phyloP scores from a whole-genome alignment of 1,284 basidiomycete species.

The Cystobasidium sp. region DNA sequence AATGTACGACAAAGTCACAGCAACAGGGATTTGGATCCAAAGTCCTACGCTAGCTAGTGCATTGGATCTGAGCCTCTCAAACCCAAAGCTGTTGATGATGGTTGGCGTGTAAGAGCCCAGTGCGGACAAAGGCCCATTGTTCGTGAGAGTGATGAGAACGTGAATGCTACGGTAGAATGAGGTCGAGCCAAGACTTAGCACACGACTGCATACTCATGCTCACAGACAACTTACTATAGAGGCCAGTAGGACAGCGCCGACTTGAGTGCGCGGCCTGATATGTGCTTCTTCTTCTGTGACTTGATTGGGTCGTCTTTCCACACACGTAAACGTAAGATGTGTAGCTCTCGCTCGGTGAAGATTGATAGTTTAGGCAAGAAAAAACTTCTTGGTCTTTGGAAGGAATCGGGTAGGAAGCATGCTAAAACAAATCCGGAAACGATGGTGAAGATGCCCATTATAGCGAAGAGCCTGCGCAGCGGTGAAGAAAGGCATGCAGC shows the following conservation, averaged over 20 bases:
- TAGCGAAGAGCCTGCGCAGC: slow-evolving; percentile 45
- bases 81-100: slow-evolving; percentile 54
- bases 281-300: slow-evolving; percentile 51
- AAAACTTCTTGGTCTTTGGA: slow-evolving; percentile 46
- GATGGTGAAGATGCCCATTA: slow-evolving; percentile 53
- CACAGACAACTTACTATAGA: slow-evolving; percentile 43
- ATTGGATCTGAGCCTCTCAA: slow-evolving; percentile 49
- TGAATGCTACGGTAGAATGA: slow-evolving; percentile 53
- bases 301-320: slow-evolving; percentile 54
- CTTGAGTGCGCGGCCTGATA: slow-evolving; percentile 49
- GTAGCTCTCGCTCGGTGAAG: slow-evolving; percentile 53
- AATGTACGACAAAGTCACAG: slow-evolving; percentile 46
- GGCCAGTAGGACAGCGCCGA: slow-evolving; percentile 49
- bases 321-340: slow-evolving; percentile 53
- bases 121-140: slow-evolving; percentile 52
- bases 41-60: slow-evolving; percentile 53
- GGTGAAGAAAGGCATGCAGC: not conserved
- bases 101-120: slow-evolving; percentile 54
- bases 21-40: slow-evolving; percentile 53
- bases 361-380: slow-evolving; percentile 56
- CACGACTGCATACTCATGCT: not conserved
- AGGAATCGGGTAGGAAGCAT: slow-evolving; percentile 52
- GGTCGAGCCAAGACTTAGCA: slow-evolving; percentile 2
- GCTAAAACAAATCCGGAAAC: slow-evolving; percentile 51
- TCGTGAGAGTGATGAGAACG: slow-evolving; percentile 53